Evolutionary conservation across 768 basidiomycete genomes (phyloP).

Genomic region (Suillus americanus): DNA sequence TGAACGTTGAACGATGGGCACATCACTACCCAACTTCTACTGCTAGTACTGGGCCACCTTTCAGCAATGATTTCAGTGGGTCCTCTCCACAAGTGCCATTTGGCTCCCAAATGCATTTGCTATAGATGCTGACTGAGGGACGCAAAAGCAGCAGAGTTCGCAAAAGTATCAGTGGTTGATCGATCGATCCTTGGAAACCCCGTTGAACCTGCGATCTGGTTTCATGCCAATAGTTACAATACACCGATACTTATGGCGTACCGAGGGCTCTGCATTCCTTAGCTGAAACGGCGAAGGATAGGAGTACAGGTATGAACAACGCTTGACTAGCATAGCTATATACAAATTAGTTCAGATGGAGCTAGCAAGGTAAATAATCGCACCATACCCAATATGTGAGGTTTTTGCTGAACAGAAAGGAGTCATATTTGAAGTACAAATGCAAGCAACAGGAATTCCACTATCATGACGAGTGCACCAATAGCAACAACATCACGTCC

Average conservation of each 20-base stretch:
- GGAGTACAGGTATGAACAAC: background rate
- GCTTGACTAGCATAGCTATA: background rate
- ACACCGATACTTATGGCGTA: background rate
- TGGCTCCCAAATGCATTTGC: background rate
- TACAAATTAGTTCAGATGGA: background rate
- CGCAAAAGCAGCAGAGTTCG: background rate
- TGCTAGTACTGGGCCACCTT: too few relatives aligned
- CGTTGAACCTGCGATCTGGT: background rate
- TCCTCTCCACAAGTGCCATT: too few relatives aligned
- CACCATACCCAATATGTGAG: slow-evolving; percentile 12
- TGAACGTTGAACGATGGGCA: too few relatives aligned
- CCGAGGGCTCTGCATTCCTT: background rate
- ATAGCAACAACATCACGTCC: slow-evolving; percentile 73
- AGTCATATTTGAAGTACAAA: slow-evolving; percentile 50
- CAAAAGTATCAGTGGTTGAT: background rate
- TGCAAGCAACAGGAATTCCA: slow-evolving; percentile 66
- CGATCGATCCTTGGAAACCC: background rate
- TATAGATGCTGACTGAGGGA: background rate
- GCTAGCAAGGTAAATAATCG: background rate
- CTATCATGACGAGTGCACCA: slow-evolving; percentile 54
- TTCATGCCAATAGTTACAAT: background rate
- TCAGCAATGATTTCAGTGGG: too few relatives aligned
- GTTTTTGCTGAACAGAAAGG: background rate
- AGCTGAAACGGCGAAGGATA: background rate
- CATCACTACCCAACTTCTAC: too few relatives aligned